Evolutionary conservation across 345 rosid genomes (phyloP), one percentile per base, ranked within the genome.

Genomic region (Xanthoceras sorbifolium): DNA sequence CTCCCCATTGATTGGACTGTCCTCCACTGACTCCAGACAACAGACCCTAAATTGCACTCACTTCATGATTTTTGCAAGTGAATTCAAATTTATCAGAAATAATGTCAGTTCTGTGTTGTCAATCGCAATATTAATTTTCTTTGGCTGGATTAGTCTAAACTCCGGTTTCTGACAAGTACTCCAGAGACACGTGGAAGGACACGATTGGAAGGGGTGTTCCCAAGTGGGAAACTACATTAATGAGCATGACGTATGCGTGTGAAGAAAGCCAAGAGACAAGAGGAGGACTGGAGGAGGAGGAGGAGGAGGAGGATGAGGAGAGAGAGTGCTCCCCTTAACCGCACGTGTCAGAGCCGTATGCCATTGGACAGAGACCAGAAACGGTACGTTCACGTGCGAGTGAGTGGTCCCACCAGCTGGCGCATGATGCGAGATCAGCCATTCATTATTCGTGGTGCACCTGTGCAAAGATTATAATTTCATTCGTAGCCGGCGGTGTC

Each of bases 301-400:
- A n/a, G n/a, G n/a, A n/a, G n/a, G n/a, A n/a, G n/a, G n/a, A n/a
- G n/a, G n/a, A n/a, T n/a, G 1, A 1, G 9, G 7, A 20, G 36
- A 3, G 70, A 66, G 60, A 1, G 32, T 34, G 25, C 38, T 3
- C 48, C 20, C 44, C 22, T 57, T 8, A 4, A 60, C 34, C 71
- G 62, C 80, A 78, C 79, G 85, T 72, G 82, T 77, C 77, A 77
- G 81, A 73, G 60, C 36, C 36, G 22, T 29, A 20, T 29, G 68
- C 2, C 14, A 25, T 31, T 23, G 34, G 34, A 48, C 15, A 4
- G 12, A 22, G 12, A 59, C 63, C 20, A 28, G 70, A 26, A 23
- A 15, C 44, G 34, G 7, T n/a, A n/a, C n/a, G 14, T 76, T 85
- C 84, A 83, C 80, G 86, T 85, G 86, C 38, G 69, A 5, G 20